Evolutionary conservation across 208 protist genomes (phyloP).

Genomic region (Endotrypanum monterogeii): DNA sequence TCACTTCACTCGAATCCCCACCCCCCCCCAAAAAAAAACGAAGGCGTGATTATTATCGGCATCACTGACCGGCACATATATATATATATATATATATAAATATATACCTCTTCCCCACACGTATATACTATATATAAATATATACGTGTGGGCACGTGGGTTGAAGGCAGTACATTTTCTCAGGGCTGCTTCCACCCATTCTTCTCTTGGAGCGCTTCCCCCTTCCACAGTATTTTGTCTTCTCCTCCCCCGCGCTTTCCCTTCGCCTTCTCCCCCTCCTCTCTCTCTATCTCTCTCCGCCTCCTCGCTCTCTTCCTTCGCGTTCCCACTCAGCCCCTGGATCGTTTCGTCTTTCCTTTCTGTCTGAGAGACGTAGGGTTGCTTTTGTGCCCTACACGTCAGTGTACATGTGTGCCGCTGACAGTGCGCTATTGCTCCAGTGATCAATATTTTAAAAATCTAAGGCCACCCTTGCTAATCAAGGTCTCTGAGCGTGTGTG

Average conservation of each 20-base stretch:
- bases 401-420: background rate
- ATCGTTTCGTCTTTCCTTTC: background rate
- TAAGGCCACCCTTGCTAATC: too few species aligned
- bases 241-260: background rate
- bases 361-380: background rate
- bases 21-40: too few species aligned
- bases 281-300: background rate
- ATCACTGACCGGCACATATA: conserved; percentile 4
- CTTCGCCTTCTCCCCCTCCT: background rate
- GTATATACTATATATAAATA: too few species aligned
- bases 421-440: too few species aligned
- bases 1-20: background rate
- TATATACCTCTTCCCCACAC: too few species aligned
- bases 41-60: background rate
- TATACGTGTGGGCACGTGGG: too few species aligned
- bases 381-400: too few species aligned
- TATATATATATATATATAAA: background rate
- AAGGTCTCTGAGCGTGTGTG: too few species aligned
- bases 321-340: background rate
- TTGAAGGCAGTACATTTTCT: background rate
- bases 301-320: background rate
- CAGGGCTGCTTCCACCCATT: background rate
- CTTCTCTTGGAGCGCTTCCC: background rate
- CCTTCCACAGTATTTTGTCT: background rate
- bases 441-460: too few species aligned